A percentile compares a stretch with the other conserved stretches of the same genome.
Conservation (phyloP, 208 protist species). For the Acanthamoeba royreba region DNA sequence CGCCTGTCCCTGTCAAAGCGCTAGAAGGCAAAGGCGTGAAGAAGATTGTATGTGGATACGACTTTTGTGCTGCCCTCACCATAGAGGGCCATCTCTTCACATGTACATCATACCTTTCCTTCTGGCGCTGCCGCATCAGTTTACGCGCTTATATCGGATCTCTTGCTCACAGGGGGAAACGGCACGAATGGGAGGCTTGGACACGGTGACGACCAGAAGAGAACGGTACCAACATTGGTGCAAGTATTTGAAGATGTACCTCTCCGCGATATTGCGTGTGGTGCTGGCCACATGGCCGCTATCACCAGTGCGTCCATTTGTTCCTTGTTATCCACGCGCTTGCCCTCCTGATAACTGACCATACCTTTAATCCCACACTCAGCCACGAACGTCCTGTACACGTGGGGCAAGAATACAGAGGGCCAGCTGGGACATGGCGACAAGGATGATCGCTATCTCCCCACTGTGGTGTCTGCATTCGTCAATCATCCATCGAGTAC, state of each 20-base stretch:
- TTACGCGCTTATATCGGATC: no score
- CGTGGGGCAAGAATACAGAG: slow-evolving; percentile 8
- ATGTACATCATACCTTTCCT: neutral
- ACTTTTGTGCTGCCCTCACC: neutral
- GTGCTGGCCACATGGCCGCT: slow-evolving; percentile 12
- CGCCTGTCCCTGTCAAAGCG: neutral
- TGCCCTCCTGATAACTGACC: neutral
- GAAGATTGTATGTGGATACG: neutral
- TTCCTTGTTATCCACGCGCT: neutral
- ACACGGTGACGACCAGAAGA: neutral
- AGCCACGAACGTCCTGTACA: neutral
- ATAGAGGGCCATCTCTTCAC: neutral
- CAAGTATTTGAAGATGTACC: neutral
- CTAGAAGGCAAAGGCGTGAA: neutral
- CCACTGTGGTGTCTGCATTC: neutral
- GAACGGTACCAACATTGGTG: neutral
- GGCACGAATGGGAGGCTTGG: neutral
- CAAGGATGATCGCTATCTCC: neutral
- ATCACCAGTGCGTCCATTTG: neutral
- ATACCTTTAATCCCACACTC: neutral
- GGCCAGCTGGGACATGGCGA: slow-evolving; percentile 12
- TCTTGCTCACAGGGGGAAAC: neutral
- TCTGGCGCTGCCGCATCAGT: no score
- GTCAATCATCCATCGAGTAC: neutral
- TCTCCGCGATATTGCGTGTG: neutral